Base-by-base conservation (phyloP, 2,329 filamentous ascomycete species). In the Phyllosticta capitalensis region DNA sequence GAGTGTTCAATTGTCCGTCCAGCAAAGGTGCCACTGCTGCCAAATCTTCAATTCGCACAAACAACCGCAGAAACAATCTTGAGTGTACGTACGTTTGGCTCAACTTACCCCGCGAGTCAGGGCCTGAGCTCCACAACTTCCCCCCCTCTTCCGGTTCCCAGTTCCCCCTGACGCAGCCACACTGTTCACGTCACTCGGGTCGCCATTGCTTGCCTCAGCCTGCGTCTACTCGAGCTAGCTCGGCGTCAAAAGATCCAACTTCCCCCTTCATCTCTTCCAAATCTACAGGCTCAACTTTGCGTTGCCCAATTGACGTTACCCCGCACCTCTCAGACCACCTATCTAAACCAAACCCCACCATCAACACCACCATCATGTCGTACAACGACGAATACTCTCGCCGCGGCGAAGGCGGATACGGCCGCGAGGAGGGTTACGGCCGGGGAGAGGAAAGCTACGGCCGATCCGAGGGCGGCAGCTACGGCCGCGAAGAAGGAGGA, bases 381-480 rank as follows among this genome's bases (percentile, higher is more conserved):
- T 70, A 69, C 63, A 65, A 68, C 65, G 66, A 71, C 58, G 65
- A 63, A 22, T 63, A 67, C 63, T 64, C 28, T 62, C 58, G 59
- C 19, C 55, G 58, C 30, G 54, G 61, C n/a, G 49, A 61, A 28
- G 30, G 61, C 19, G 65, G 66, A 38, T 66, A 67, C 62, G 62
- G 61, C 59, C 62, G 61, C 49, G 61, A 45, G 58, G 71, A 71
- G 30, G 74, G 74, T 52, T 63, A 63, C 28, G 61, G 59, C 17
- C 55, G 58, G 20, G 50, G 58, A 12, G 49, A 61, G 38, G 30
- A 61, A n/a, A 65, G 66, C 45, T 66, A 66, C 61, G 62, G 61
- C 59, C 62, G 61, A 52, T 61, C 33, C 58, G 71, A 71, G 33
- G 74, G 74, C 52, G n/a, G n/a, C n/a, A n/a, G 64, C 24, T 63